Percentiles rank a stretch among this genome's conserved stretches.
Conservation (phyloP, 2,329 filamentous ascomycete genomes). For the Pezicula rhizophila region DNA sequence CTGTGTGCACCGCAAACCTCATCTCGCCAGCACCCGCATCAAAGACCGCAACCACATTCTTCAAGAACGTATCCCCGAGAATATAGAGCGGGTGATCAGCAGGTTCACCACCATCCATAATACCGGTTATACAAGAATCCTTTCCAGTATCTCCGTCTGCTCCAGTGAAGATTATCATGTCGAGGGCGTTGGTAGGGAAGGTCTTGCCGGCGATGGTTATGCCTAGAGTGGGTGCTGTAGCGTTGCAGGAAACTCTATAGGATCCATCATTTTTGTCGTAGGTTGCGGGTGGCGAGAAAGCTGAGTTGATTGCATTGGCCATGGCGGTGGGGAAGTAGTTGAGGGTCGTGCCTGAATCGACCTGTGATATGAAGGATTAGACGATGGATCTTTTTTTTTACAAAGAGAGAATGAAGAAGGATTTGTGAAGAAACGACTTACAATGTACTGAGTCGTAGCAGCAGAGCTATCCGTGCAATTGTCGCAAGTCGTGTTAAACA, state of each 20-base stretch:
- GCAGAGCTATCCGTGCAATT: too few relatives aligned
- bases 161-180: too few relatives aligned
- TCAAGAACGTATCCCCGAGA: slow-evolving; percentile 3
- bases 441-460: too few relatives aligned
- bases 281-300: neutral
- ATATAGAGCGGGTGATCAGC: neutral
- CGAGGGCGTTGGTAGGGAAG: neutral
- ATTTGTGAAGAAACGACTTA: too few relatives aligned
- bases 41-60: slow-evolving; percentile 4
- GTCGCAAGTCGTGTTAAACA: too few relatives aligned
- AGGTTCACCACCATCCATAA: too few relatives aligned
- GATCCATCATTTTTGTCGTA: too few relatives aligned
- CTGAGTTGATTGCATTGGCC: too few relatives aligned
- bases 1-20: neutral
- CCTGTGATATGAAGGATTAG: neutral
- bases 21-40: slow-evolving; percentile 2
- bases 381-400: too few relatives aligned
- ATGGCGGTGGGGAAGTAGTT: too few relatives aligned
- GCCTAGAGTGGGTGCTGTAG: neutral
- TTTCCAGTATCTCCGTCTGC: neutral
- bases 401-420: too few relatives aligned
- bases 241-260: neutral
- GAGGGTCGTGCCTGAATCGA: neutral
- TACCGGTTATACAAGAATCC: too few relatives aligned
- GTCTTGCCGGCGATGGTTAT: neutral